Base-by-base conservation (phyloP, 305 asterid species). In the Fraxinus floribunda region DNA sequence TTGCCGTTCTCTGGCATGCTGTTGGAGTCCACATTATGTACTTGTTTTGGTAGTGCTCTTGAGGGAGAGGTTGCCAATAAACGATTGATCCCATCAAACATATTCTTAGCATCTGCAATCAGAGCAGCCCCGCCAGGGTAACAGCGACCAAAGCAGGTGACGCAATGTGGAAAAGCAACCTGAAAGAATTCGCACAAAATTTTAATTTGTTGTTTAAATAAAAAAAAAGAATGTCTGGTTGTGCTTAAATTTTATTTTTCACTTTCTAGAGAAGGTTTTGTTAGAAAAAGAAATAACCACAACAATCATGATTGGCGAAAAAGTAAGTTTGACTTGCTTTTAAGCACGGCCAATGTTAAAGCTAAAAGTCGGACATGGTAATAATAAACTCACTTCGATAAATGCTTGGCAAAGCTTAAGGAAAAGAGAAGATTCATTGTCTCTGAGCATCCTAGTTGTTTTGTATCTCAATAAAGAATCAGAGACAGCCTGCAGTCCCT, bases 141-240 rank as follows among this genome's bases (percentile, higher is more conserved):
- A 88, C 98, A 93, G 49, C 97, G 97, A 11, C 94, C 92, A 71
- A 93, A 94, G 86, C 95, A 93, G 29, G 89, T 88, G 11, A 89
- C 91, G 76, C 95, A 89, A 78, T 94, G 95, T 20, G 98, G 94
- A 62, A 90, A 90, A 84, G 90, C 97, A 79, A 91, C 94, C 97
- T 94, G 88, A 77, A 15, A 44, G 30, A 76, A 60, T 36, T 26
- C 66, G 4, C 39, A 13, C 39, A 41, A 44, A 18, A 24, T 52
- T 2, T 78, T 66, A 64, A 82, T 22, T 46, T 39, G n/a, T 68
- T 9, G 3, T 49, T n/a, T n/a, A 0, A 11, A 44, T 8, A 41
- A 46, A 3, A 3, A 3, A 3, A 46, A 0, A 46, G 5, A 46
- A 46, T 41, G 57, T 46, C 4, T 46, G 6, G 6, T 15, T 46